Evolutionary conservation across 1,139 yeast species (phyloP), one percentile per base, ranked within the genome.

Genomic region (Entelexis sorbosivorans): DNA sequence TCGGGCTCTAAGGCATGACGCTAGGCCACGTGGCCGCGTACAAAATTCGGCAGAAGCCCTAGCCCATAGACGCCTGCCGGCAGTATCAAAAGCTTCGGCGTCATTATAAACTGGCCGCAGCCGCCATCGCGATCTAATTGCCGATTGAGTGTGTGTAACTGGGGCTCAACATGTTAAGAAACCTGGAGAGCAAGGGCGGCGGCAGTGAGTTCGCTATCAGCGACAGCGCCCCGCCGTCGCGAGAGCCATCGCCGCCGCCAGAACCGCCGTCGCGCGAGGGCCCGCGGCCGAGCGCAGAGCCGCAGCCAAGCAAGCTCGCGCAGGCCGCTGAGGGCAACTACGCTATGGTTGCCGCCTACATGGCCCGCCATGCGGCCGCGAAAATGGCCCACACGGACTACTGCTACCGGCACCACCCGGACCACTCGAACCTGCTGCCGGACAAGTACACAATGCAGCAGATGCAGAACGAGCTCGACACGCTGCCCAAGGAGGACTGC

Each of bases 391-490:
- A 44, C 48, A 31, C 52, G 60, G 74, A 76, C 58, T 88, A 78
- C 67, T 89, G 97, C 64, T 89, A 89, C 66, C 73, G 97, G 51
- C 97, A 89, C 66, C 86, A 89, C 62, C 97, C 97, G 5, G 91
- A 84, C 52, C 74, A 82, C 50, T 73, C 88, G 64, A 82, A 81
- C 64, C 81, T 82, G 60, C 75, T 73, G 53, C 79, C 86, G 2
- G 95, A 86, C 65, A 81, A 78, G 52, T 66, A 66, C 40, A 78
- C 79, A 59, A 78, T 84, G 51, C 47, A 52, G 47, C 75, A 76
- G 52, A 75, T 86, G 29, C 72, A 71, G 52, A 61, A 63, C 59
- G 63, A 85, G 44, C 58, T 67, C 52, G 66, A 74, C 52, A 68
- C 75, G 56, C 69, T 84, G 55, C 78, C 85, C 19, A 64, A 74